A percentile compares a stretch with the other conserved stretches of the same genome.
Evolutionary conservation across 2,329 filamentous ascomycete genomes (phyloP).

Genomic region (Penicillium sp.): DNA sequence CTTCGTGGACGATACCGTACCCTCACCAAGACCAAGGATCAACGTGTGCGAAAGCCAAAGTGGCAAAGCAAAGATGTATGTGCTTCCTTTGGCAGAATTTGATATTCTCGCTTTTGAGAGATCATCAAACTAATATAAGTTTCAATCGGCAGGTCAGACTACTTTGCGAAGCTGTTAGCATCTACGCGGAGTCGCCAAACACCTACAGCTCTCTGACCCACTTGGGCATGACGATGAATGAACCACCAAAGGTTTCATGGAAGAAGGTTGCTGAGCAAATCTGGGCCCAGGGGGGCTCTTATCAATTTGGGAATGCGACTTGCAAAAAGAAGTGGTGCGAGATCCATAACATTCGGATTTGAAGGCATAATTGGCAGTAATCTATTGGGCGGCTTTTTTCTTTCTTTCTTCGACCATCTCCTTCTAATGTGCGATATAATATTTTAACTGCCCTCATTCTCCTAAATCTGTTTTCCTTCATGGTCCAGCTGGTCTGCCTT

Average conservation of each 20-base stretch:
- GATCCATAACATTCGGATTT: slow-evolving; percentile 32
- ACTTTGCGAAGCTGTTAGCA: slow-evolving; percentile 42
- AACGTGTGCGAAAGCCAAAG: slow-evolving; percentile 47
- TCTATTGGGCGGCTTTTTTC: neutral
- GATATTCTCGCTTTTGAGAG: neutral
- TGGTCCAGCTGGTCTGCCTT: slow-evolving; percentile 5
- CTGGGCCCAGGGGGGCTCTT: slow-evolving; percentile 53
- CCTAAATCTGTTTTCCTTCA: neutral
- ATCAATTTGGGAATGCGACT: slow-evolving; percentile 62
- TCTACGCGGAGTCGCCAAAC: slow-evolving; percentile 17
- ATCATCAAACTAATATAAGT: neutral
- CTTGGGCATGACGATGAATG: slow-evolving; percentile 3
- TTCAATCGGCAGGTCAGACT: slow-evolving; percentile 36
- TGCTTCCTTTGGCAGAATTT: neutral
- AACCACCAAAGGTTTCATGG: slow-evolving; percentile 56
- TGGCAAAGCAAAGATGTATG: slow-evolving; percentile 49
- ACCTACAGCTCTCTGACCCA: neutral
- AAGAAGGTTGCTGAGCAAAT: slow-evolving; percentile 60
- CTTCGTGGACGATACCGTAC: slow-evolving; percentile 50
- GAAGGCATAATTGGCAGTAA: neutral
- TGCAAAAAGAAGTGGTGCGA: slow-evolving; percentile 65
- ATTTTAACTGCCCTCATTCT: neutral
- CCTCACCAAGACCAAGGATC: slow-evolving; percentile 48
- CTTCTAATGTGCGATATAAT: neutral
- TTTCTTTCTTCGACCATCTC: neutral